Base-by-base conservation (phyloP, 352 stramenopile species). In the Phytophthora citricola region DNA sequence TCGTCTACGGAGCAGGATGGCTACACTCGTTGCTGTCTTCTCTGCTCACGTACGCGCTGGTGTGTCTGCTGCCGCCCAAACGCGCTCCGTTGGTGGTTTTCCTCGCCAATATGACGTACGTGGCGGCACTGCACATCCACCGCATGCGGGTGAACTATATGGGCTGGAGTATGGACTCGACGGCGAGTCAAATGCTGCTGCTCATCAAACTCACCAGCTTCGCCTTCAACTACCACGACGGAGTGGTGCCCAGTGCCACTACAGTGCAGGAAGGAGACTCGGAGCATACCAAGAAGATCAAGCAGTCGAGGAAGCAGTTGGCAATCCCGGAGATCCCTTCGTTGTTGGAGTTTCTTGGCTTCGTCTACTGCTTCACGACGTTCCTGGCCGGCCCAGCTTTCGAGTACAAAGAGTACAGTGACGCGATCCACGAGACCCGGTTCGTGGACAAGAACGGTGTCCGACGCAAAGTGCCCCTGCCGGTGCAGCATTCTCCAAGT, bases 151-250 rank as follows among this genome's bases (percentile, higher is more conserved):
- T 98, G 36, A 97, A 99, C 74, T 99, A 99, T 69, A 93, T 98
- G 75, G 88, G 88, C 58, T 95, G 83, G 81, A 94, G 61, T 34
- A 73, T 97, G 47, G 92, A 98, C 70, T 91, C 86, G 36, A 97
- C 89, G 5, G 90, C 72, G 0, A 76, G 85, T 27, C 91, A 97
- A 71, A 98, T 98, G 94, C 80, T 98, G 39, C 73, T 99, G 24
- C 94, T 98, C 29, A 98, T 99, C 87, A 99, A 99, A 70, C 83
- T 99, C 31, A 98, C 97, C 52, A 98, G 94, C 69, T 98, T 99
- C 64, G 95, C 91, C 12, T 99, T 93, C 84, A 99, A 99, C 75
- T 88, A 98, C 55, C 94, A 97, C 78, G 97, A 99, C 71, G 95
- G 95, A 34, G 80, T 78, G 1, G 72, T 91, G 24, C 52, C 47